Percentiles rank a stretch among this genome's conserved stretches.
Conservation (phyloP, 164 flowering plant genomes). For the Amborella trichopoda region DNA sequence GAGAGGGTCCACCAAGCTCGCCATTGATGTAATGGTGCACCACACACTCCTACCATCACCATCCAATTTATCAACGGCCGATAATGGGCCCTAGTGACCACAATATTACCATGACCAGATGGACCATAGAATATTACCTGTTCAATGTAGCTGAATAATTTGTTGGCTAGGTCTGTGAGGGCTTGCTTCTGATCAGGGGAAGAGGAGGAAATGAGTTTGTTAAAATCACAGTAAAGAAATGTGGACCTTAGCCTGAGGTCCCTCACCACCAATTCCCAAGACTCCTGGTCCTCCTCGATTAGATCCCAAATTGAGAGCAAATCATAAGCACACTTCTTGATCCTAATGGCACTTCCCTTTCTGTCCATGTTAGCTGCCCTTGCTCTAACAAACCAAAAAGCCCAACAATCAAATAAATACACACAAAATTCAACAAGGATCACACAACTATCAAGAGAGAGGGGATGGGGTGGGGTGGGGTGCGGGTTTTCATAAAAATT, state of each 20-base stretch:
- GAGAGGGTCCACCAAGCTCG: too few relatives aligned
- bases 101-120: too few relatives aligned
- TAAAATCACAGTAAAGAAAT: conserved; percentile 19
- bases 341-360: conserved; percentile 13
- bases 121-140: conserved; percentile 21
- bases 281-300: conserved; percentile 16
- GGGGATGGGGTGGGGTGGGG: too few relatives aligned
- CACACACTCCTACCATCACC: too few relatives aligned
- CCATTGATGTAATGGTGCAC: too few relatives aligned
- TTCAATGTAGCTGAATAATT: conserved; percentile 15
- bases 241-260: conserved; percentile 19
- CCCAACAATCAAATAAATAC: background rate
- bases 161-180: conserved; percentile 19
- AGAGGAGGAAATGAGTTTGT: conserved; percentile 11
- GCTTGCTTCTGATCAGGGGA: conserved; percentile 14
- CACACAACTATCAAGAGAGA: too few relatives aligned
- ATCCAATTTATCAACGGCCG: too few relatives aligned
- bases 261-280: conserved; percentile 18
- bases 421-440: too few relatives aligned
- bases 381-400: too few relatives aligned
- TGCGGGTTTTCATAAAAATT: too few relatives aligned
- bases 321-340: conserved; percentile 17
- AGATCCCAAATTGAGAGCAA: conserved; percentile 15
- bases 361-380: conserved; percentile 5
- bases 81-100: too few relatives aligned